phyloP scores from a whole-genome alignment of 2,329 filamentous ascomycete genomes.

The Penicillium sp. region DNA sequence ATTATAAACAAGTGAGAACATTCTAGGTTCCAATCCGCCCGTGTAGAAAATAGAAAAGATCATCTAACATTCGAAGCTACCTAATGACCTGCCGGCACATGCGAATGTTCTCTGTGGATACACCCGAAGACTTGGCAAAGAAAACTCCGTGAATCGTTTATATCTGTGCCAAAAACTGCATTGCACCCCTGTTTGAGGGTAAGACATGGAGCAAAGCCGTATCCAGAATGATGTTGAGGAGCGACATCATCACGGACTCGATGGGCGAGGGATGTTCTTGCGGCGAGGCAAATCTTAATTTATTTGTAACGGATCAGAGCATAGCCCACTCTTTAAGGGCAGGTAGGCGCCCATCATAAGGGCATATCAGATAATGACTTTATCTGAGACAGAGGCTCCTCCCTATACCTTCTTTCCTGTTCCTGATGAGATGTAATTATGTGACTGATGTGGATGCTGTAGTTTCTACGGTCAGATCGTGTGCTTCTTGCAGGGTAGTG shows the following conservation, averaged over 20 bases:
- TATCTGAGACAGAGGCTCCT: background rate
- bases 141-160: background rate
- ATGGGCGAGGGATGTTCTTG: background rate
- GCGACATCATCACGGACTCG: background rate
- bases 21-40: background rate
- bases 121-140: background rate
- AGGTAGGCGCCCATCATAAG: background rate
- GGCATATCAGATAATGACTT: background rate
- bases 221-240: background rate
- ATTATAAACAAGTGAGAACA: background rate
- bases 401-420: background rate
- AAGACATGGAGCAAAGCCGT: background rate
- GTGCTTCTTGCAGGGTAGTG: background rate
- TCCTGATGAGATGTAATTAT: background rate
- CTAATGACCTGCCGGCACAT: background rate
- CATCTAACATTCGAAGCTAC: background rate
- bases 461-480: background rate
- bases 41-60: conserved; percentile 3
- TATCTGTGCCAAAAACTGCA: background rate
- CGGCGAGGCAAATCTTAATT: background rate
- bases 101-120: background rate
- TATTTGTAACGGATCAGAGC: background rate
- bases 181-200: background rate
- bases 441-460: background rate
- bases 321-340: background rate